Base-by-base conservation (phyloP, 257 asterid species). In the Craterostigma plantagineum region DNA sequence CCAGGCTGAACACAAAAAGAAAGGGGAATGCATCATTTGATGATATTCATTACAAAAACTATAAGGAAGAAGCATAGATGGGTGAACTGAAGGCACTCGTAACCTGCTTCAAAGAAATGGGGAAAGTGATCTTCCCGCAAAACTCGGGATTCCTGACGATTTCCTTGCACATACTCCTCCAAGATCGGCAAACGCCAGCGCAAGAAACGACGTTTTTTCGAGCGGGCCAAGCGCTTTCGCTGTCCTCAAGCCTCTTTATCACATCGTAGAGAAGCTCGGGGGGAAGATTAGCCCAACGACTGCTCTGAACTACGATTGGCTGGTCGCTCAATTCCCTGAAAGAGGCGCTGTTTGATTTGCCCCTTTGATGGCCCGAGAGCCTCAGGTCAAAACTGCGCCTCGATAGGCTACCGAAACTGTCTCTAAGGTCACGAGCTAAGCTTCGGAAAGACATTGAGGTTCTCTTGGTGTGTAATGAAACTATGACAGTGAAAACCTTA, bases 211-310 rank as follows among this genome's bases (percentile, higher is more conserved):
- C 94, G 33, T 85, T 64, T 61, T 72, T 80, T 11, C 96, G 79
- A 35, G 90, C 67, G 1, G 96, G 96, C 96, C 96, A 85, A 1
- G 92, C 61, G 65, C 71, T 68, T 68, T 85, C 96, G 23, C 92
- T 80, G 77, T 80, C 96, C 58, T 85, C 96, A 72, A 85, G 56
- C 69, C 96, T 66, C 51, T 63, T 70, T 49, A 85, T 78, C 27
- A 85, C 92, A 54, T 85, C 96, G 15, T 53, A 72, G 18, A 85
- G 92, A 38, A 85, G 71, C 65, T 85, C 96, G 0, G 94, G 92
- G 7, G 96, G 96, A 50, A 85, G 92, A 68, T 75, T 81, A 58
- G 94, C 92, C 96, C 96, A 85, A 37, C 69, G 64, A 46, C 92
- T 68, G 43, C 63, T 74, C 64, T 81, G 94, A 45, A 75, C 50